Conservation (phyloP, 192 early-diverging fungal genomes). For the Spizellomyces sp. region DNA sequence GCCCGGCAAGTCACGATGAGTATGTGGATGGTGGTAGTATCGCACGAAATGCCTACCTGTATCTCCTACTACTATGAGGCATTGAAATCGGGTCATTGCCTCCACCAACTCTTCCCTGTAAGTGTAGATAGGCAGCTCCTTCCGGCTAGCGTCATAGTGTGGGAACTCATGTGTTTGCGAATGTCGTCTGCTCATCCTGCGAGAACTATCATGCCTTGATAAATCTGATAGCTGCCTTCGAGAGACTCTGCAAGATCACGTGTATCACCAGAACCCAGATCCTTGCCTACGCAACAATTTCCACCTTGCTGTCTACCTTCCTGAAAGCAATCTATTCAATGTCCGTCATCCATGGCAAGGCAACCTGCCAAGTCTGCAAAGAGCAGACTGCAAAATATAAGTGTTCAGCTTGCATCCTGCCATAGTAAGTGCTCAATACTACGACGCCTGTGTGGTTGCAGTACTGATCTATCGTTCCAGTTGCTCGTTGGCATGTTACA, state of each 20-base stretch:
- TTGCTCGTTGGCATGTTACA: not conserved
- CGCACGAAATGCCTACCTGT: slow-evolving; percentile 41
- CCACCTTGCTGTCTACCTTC: not conserved
- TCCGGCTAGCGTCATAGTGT: not conserved
- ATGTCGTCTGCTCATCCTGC: not conserved
- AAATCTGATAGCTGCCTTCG: not conserved
- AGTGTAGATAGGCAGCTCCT: slow-evolving; percentile 57
- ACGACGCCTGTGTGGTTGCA: not conserved
- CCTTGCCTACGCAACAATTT: not conserved
- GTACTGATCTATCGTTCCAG: not conserved
- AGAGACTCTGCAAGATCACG: too few species aligned
- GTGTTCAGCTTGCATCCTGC: not conserved
- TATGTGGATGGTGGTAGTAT: not conserved
- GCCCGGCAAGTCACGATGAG: too few species aligned
- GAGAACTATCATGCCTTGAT: not conserved
- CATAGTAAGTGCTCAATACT: not conserved
- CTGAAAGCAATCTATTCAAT: not conserved
- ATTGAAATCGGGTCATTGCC: slow-evolving; percentile 41
- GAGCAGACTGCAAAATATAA: not conserved
- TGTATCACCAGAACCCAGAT: not conserved
- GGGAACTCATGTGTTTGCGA: too few species aligned
- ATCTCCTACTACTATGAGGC: slow-evolving; percentile 58
- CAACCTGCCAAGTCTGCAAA: not conserved
- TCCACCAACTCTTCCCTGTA: slow-evolving; percentile 52
- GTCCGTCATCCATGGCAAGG: not conserved